A percentile compares a stretch with the other conserved stretches of the same genome.
These are phyloP conservation scores for Silene noctiflora DNA, from an alignment of 179 eudicot species.

Conservation along the genomic window DNA sequence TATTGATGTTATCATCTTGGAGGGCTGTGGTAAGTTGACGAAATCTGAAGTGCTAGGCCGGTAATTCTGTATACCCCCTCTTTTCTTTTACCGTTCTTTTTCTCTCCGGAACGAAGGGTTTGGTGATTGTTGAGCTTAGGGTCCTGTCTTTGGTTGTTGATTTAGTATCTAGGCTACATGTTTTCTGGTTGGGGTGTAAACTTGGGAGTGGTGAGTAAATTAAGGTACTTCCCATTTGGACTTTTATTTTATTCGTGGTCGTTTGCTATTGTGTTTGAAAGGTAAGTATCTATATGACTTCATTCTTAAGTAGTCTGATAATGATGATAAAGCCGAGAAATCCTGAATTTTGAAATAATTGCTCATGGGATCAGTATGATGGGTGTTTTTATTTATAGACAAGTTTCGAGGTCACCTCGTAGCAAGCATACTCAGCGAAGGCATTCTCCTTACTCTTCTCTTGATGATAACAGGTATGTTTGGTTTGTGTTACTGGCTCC, in stretches of 20 bases:
- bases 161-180: background rate
- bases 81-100: background rate
- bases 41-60: background rate
- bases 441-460: constrained; percentile 54
- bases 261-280: background rate
- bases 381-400: constrained; percentile 81
- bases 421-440: constrained; percentile 92
- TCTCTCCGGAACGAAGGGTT: background rate
- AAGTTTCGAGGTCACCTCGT: constrained; percentile 87
- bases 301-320: background rate
- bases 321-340: background rate
- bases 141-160: background rate
- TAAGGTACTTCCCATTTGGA: background rate
- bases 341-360: constrained; percentile 20
- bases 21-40: background rate
- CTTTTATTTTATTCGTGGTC: background rate
- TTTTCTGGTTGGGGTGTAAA: background rate
- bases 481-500: constrained; percentile 15
- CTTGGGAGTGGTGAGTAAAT: background rate
- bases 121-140: background rate
- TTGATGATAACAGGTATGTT: constrained; percentile 11
- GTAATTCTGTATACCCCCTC: background rate
- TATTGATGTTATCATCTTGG: background rate
- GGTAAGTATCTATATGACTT: background rate
- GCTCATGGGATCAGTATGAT: constrained; percentile 74